Evolutionary conservation across 257 asterid species (phyloP).

Genomic region (Solanum megistacrolobum): DNA sequence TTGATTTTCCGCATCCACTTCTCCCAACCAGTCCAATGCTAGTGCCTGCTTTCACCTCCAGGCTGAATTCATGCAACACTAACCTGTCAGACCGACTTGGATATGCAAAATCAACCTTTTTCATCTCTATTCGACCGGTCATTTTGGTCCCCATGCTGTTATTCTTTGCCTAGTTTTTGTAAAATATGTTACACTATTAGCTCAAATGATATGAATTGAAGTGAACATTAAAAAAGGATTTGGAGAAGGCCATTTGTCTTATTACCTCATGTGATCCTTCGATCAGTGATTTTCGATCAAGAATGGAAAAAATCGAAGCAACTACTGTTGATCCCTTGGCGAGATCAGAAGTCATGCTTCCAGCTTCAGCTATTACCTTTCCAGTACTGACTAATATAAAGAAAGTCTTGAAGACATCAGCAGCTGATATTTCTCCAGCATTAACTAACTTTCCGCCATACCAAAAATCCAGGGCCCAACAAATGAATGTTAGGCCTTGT

Average conservation of each 20-base stretch:
- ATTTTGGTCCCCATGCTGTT: constrained; percentile 22
- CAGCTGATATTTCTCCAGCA: constrained; percentile 62
- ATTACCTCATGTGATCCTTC: constrained; percentile 34
- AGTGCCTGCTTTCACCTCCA: constrained; percentile 61
- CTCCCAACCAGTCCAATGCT: constrained; percentile 73
- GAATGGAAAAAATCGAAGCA: constrained; percentile 56
- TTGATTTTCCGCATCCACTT: constrained; percentile 87
- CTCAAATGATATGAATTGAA: neutral
- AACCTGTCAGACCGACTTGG: constrained; percentile 44
- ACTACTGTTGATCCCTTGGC: constrained; percentile 80
- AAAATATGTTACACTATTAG: neutral
- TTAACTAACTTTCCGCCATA: constrained; percentile 63
- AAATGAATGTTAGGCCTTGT: constrained; percentile 70
- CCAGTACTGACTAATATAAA: constrained; percentile 76
- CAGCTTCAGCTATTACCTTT: constrained; percentile 82
- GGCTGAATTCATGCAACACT: constrained; percentile 40
- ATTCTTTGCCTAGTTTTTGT: constrained; percentile 24
- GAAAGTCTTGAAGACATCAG: constrained; percentile 71
- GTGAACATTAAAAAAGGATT: neutral
- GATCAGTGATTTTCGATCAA: constrained; percentile 56
- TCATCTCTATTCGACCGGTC: constrained; percentile 51
- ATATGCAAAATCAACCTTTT: constrained; percentile 56
- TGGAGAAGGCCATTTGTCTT: constrained; percentile 2
- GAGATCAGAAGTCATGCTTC: constrained; percentile 90
- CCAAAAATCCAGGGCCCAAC: constrained; percentile 93